Percentiles rank a stretch among this genome's conserved stretches.
Conservation (phyloP, 352 stramenopile species). For the Phytopythium montanum region DNA sequence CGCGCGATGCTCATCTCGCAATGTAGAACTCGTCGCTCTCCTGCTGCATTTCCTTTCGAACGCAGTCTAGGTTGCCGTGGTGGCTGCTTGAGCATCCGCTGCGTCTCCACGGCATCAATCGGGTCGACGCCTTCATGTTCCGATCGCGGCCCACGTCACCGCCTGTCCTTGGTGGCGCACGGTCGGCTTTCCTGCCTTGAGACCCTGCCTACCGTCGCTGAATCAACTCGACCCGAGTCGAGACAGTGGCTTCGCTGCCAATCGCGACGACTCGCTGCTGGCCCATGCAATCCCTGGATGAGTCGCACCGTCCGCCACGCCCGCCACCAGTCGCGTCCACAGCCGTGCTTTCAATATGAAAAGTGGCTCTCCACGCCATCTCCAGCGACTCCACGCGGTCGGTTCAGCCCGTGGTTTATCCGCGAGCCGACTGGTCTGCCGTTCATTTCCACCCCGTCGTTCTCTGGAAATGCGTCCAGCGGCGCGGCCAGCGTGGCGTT, state of each 20-base stretch:
- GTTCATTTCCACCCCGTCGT: not conserved
- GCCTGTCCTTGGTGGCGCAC: not conserved
- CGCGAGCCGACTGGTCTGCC: not conserved
- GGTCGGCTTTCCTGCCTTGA: not conserved
- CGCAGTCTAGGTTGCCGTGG: not conserved
- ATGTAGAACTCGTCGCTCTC: no score
- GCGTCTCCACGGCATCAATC: not conserved
- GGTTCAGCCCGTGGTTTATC: not conserved
- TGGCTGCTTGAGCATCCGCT: not conserved
- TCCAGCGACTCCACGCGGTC: no score
- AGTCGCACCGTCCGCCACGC: not conserved
- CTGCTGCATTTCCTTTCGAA: not conserved
- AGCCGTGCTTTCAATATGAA: not conserved
- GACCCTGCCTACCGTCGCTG: not conserved
- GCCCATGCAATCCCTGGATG: not conserved
- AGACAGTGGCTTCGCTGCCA: not conserved
- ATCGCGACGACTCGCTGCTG: not conserved
- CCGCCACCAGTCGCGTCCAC: no score
- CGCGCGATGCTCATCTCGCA: no score
- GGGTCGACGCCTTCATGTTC: not conserved
- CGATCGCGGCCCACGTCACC: not conserved
- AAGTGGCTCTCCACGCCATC: not conserved
- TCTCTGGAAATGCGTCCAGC: not conserved
- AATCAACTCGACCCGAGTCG: not conserved
- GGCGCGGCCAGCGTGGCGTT: not conserved